phyloP scores from a whole-genome alignment of 2,329 filamentous ascomycete species.

The Fusarium torulosum region DNA sequence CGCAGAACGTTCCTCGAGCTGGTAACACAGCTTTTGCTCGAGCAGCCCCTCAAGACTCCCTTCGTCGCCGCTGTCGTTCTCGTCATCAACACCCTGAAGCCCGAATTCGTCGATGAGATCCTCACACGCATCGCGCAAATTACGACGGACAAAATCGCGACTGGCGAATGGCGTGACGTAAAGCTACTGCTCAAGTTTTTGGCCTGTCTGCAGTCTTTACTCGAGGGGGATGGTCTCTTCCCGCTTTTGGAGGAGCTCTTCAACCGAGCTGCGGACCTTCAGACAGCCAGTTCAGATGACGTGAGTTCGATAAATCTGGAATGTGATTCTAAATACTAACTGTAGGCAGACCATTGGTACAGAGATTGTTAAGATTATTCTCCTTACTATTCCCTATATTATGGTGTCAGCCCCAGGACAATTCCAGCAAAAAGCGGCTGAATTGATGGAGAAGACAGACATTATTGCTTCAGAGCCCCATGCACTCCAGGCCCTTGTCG shows the following conservation, averaged over 20 bases:
- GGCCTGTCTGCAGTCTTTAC: conserved; percentile 83
- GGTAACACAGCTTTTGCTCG: conserved; percentile 79
- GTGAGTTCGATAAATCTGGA: conserved; percentile 64
- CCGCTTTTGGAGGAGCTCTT: conserved; percentile 91
- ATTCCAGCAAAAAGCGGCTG: conserved; percentile 78
- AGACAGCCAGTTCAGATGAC: conserved; percentile 93
- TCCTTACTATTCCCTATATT: conserved; percentile 92
- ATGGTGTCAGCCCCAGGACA: conserved; percentile 79
- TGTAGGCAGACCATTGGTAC: conserved; percentile 72
- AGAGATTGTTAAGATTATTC: conserved; percentile 95
- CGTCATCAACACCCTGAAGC: conserved; percentile 80
- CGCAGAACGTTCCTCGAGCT: conserved; percentile 79
- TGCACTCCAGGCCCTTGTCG: conserved; percentile 84
- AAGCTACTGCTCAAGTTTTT: conserved; percentile 92
- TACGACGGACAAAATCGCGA: conserved; percentile 75
- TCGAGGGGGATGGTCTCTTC: conserved; percentile 88
- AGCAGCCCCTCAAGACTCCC: conserved; percentile 98
- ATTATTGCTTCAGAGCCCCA: conserved; percentile 93
- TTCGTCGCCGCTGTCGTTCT: conserved; percentile 89
- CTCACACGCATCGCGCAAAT: conserved; percentile 71
- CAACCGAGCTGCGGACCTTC: conserved; percentile 87
- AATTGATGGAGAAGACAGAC: conserved; percentile 92
- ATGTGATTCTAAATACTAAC: conserved; percentile 20
- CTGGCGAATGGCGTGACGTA: conserved; percentile 87
- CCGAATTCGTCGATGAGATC: conserved; percentile 79